Evolutionary conservation across 306 rosid species (phyloP).

Genomic region (Casuarina cunninghamiana): DNA sequence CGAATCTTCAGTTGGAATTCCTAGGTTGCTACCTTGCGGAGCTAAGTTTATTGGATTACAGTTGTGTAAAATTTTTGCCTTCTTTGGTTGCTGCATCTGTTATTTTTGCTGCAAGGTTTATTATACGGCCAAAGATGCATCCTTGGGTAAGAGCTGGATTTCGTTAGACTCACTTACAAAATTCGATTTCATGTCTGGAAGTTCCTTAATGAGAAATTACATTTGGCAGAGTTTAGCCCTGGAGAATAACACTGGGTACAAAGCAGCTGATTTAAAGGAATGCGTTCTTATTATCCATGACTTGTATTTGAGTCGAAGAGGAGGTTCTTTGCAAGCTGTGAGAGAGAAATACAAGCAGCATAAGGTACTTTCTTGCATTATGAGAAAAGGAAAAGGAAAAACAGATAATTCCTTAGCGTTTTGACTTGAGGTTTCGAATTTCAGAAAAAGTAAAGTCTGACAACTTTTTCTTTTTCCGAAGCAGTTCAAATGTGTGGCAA

Average conservation of each 20-base stretch:
- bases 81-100: slow-evolving; percentile 87
- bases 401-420: background rate
- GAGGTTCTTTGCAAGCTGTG: slow-evolving; percentile 55
- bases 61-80: slow-evolving; percentile 71
- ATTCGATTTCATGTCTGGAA: background rate
- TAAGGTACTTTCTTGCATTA: slow-evolving; percentile 43
- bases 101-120: slow-evolving; percentile 68
- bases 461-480: slow-evolving; percentile 19
- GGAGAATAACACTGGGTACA: slow-evolving; percentile 56
- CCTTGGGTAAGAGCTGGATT: slow-evolving; percentile 71
- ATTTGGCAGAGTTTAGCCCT: slow-evolving; percentile 46
- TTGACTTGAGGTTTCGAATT: background rate
- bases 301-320: slow-evolving; percentile 72
- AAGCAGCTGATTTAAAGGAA: slow-evolving; percentile 57
- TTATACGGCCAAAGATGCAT: slow-evolving; percentile 46
- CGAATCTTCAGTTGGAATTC: slow-evolving; percentile 69
- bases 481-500: slow-evolving; percentile 86
- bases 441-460: slow-evolving; percentile 12
- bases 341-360: slow-evolving; percentile 86
- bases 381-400: background rate
- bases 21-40: slow-evolving; percentile 78
- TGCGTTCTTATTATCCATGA: slow-evolving; percentile 66
- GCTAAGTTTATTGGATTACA: slow-evolving; percentile 81
- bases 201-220: slow-evolving; percentile 5
- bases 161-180: background rate